A percentile compares a stretch with the other conserved stretches of the same genome.
Evolutionary conservation across 176 grass and related monocot species (phyloP).

Genomic region (Guadua angustifolia): DNA sequence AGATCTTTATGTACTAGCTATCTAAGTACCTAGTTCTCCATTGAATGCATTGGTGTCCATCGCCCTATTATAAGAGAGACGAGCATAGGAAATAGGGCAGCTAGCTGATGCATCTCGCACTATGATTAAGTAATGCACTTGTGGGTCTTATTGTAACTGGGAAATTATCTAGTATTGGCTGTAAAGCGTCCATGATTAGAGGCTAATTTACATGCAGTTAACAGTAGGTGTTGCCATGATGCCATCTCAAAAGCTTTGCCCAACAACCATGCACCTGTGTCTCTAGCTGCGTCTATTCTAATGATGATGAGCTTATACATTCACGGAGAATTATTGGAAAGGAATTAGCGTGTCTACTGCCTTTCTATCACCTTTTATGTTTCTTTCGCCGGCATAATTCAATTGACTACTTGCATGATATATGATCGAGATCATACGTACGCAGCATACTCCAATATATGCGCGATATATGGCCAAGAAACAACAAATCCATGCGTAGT

Average conservation of each 20-base stretch:
- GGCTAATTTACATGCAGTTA: slow-evolving; percentile 6
- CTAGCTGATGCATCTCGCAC: not conserved
- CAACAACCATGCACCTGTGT: slow-evolving; percentile 18
- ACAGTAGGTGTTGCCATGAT: slow-evolving; percentile 34
- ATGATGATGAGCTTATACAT: not conserved
- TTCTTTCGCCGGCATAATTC: not conserved
- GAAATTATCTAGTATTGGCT: not conserved
- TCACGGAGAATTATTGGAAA: not conserved
- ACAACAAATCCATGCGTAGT: not conserved
- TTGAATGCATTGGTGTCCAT: not conserved
- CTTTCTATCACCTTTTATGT: not conserved
- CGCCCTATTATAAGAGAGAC: not conserved
- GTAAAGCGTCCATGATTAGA: slow-evolving; percentile 40
- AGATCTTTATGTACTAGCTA: not conserved
- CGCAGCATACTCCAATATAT: not conserved
- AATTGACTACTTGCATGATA: slow-evolving; percentile 4
- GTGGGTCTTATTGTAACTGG: slow-evolving; percentile 31
- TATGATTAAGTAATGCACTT: not conserved
- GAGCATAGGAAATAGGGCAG: slow-evolving; percentile 22
- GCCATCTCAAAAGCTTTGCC: slow-evolving; percentile 33
- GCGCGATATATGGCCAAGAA: not conserved
- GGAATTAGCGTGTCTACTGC: not conserved
- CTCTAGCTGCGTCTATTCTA: slow-evolving; percentile 30
- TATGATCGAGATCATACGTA: not conserved
- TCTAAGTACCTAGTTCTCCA: not conserved